Evolutionary conservation across 202 grass and related monocot species (phyloP), one percentile per base, ranked within the genome.

Genomic region (Sporobolus alterniflorus): DNA sequence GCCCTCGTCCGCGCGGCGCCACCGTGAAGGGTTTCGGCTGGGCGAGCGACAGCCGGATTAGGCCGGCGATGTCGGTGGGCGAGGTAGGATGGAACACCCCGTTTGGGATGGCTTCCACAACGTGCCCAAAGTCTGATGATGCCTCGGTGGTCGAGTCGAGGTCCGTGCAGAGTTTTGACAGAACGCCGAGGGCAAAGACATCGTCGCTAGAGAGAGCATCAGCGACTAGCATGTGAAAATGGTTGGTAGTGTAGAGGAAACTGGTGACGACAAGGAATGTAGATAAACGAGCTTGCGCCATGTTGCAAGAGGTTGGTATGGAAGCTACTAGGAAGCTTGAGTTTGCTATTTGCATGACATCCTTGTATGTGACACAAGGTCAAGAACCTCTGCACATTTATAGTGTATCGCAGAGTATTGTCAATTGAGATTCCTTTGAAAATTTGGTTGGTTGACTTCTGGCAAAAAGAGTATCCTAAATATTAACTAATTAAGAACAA

Each of bases 1-100:
- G 91, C 6, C 91, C 91, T 54, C 82, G 76, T n/a, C 88, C 91
- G 10, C 91, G 88, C 4, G 88, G 70, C 0, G 82, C 63, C 34
- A 93, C 73, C 3, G 60, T 22, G 76, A 93, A 93, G 64, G 78
- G 57, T 6, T 40, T 46, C 3, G 85, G 11, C 13, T 63, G 83
- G 22, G 73, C 36, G 34, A 87, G 70, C 0, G 88, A 90, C 36
- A 67, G 87, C 11, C 42, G 82, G 55, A 93, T 83, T 6, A 93
- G 88, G 34, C 24, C 50, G 25, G 50, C 50, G 24, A 80, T 80
- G 50, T 80, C 78, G 26, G 18, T 1, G 3, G 65, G 24, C 18
- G 78, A 80, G 34, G 32, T 59, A 0, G 78, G 65, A 1, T 70
- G 34, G 50, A 80, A 44, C 1, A 80, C 78, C 6, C 65, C 78